Conservation (phyloP, 1,284 basidiomycete genomes). For the Trametes pubescens region DNA sequence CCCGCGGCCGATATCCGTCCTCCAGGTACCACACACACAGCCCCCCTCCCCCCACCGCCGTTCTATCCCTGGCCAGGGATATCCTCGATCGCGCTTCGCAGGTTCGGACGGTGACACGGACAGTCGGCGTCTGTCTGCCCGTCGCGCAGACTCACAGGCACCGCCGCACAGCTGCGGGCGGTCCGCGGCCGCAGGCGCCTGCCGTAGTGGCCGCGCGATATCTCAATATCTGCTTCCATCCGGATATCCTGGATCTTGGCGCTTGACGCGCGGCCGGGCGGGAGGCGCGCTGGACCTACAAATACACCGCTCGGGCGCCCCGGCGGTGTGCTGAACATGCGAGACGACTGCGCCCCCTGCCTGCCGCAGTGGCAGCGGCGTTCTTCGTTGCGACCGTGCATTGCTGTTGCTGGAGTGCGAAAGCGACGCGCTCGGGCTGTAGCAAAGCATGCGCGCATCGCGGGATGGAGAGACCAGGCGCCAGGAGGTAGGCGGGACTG, state of each 20-base stretch:
- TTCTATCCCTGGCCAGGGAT: too few relatives aligned
- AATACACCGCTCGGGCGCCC: conserved; percentile 7
- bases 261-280: neutral
- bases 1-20: too few relatives aligned
- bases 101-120: neutral
- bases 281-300: conserved; percentile 14
- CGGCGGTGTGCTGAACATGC: too few relatives aligned
- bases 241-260: neutral
- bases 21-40: too few relatives aligned
- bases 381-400: neutral
- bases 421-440: neutral
- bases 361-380: neutral
- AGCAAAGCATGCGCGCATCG: neutral
- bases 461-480: neutral
- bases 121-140: conserved; percentile 1
- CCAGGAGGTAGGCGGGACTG: too few relatives aligned
- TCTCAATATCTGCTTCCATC: neutral
- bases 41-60: too few relatives aligned
- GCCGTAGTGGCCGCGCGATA: neutral
- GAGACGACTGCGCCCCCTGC: neutral
- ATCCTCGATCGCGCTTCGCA: too few relatives aligned
- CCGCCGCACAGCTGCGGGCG: too few relatives aligned
- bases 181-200: neutral
- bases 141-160: neutral
- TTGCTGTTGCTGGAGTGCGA: too few relatives aligned